Base-by-base conservation (phyloP, 805 yeast genomes). In the Saturnispora saitoi region DNA sequence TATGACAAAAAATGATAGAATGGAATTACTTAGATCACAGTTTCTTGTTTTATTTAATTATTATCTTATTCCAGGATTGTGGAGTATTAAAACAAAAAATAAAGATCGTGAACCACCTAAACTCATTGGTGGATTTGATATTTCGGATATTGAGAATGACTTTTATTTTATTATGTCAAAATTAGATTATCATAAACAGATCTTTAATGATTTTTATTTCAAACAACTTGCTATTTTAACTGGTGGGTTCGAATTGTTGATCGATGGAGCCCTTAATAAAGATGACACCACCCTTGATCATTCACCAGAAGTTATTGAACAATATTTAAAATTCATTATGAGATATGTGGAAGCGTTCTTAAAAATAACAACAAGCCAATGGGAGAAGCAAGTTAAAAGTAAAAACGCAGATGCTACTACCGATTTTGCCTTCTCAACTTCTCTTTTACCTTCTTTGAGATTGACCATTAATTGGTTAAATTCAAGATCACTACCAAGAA, bases 391-490 rank as follows among this genome's bases (percentile, higher is more conserved):
- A 22, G 15, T 38, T 22, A 43, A 34, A 17, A 34, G 42, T 29
- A 20, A n/a, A n/a, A n/a, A n/a, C n/a, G 30, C 9, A 38, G 14
- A 15, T n/a, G 34, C 34, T 24, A 42, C 39, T 7, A 30, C 40
- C n/a, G 40, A 45, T 11, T 34, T 53, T 46, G 46, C 50, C 7
- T 53, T 61, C 28, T 56, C 63, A 30, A 53, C 61, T 42, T 42
- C 58, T 9, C 53, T 66, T 22, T 62, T 65, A 54, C 77, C 68
- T 45, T 60, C 65, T 42, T 42, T 78, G 0, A 69, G 90, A 55
- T 63, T 83, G 9, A 59, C 76, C 39, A 66, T 77, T 22, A 73
- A 76, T 48, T 83, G 86, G 86, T 57, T 81, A 24, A 76, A 72
- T 52, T 73, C 74, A 40, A 70, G 77, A 48, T 72, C 71, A 50